Evolutionary conservation across 371 early-diverging fungal species (phyloP).

Genomic region (Mycotypha africana): DNA sequence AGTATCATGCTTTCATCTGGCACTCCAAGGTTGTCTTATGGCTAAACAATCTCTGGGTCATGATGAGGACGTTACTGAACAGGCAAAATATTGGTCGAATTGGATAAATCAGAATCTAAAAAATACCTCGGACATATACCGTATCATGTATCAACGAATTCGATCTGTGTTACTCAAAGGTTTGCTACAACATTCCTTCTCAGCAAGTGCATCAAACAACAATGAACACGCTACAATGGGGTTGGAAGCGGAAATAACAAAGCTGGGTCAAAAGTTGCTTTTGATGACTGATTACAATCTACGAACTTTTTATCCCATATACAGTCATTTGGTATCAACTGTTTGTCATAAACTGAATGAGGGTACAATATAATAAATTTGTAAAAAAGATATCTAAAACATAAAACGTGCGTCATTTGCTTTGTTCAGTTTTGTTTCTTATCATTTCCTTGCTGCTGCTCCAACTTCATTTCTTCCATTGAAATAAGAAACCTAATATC

Average conservation of each 20-base stretch:
- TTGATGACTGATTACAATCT: conserved; percentile 25
- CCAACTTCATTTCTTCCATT: too few relatives aligned
- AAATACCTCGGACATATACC: conserved; percentile 20
- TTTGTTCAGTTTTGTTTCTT: too few relatives aligned
- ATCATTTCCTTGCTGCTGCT: too few relatives aligned
- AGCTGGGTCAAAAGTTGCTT: conserved; percentile 20
- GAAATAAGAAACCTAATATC: conserved; percentile 17
- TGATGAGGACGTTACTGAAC: conserved; percentile 1
- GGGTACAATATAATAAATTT: too few relatives aligned
- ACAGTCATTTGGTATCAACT: too few relatives aligned
- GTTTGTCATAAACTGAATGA: too few relatives aligned
- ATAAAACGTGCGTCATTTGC: too few relatives aligned
- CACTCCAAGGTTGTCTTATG: conserved; percentile 16
- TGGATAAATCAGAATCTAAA: conserved; percentile 27
- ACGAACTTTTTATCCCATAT: conserved; percentile 24
- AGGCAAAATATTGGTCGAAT: conserved; percentile 20
- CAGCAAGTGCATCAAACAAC: neutral
- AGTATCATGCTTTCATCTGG: conserved; percentile 17
- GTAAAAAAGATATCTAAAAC: too few relatives aligned
- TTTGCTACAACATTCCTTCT: neutral
- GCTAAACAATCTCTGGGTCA: conserved; percentile 1
- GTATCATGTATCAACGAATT: conserved; percentile 27
- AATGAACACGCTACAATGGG: conserved; percentile 18
- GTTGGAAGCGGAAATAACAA: conserved; percentile 18
- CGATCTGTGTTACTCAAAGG: neutral